Evolutionary conservation across 148 eudicot species (phyloP).

Genomic region (Hydrangea macrophylla): DNA sequence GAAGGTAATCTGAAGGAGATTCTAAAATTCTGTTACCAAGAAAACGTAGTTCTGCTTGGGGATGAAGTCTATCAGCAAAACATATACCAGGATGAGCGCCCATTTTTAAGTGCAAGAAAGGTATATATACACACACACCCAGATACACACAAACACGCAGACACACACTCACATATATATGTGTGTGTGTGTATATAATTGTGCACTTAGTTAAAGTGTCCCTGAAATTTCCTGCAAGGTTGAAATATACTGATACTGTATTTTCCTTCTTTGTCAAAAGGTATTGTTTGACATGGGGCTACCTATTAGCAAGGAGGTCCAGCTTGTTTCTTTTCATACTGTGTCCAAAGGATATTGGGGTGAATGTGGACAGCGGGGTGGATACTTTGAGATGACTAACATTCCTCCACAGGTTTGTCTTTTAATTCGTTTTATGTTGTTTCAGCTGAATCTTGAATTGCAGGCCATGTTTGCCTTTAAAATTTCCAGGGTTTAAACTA

Average conservation of each 20-base stretch:
- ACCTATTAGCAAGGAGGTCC: slow-evolving; percentile 74
- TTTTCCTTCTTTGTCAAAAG: slow-evolving; percentile 26
- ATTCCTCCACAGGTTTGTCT: slow-evolving; percentile 72
- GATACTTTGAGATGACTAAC: slow-evolving; percentile 97
- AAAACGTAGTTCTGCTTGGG: slow-evolving; percentile 78
- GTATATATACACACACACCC: slow-evolving; percentile 26
- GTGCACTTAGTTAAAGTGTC: not conserved
- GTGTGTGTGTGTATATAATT: no score
- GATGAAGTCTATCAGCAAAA: slow-evolving; percentile 99
- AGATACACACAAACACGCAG: no score
- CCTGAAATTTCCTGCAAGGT: not conserved
- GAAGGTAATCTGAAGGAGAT: slow-evolving; percentile 70
- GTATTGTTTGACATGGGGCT: slow-evolving; percentile 88
- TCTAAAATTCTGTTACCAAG: slow-evolving; percentile 67
- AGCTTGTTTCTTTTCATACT: slow-evolving; percentile 95
- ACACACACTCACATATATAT: no score
- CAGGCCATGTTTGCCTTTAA: not conserved
- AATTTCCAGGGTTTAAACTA: not conserved
- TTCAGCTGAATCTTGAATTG: slow-evolving; percentile 2
- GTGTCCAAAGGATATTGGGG: slow-evolving; percentile 97
- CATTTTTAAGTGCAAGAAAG: slow-evolving; percentile 90
- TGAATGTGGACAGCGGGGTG: slow-evolving; percentile 98
- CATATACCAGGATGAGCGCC: slow-evolving; percentile 97
- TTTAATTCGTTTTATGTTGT: slow-evolving; percentile 4
- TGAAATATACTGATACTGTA: slow-evolving; percentile 1